Base-by-base conservation (phyloP, 352 stramenopile species). In the Globisporangium nunn region DNA sequence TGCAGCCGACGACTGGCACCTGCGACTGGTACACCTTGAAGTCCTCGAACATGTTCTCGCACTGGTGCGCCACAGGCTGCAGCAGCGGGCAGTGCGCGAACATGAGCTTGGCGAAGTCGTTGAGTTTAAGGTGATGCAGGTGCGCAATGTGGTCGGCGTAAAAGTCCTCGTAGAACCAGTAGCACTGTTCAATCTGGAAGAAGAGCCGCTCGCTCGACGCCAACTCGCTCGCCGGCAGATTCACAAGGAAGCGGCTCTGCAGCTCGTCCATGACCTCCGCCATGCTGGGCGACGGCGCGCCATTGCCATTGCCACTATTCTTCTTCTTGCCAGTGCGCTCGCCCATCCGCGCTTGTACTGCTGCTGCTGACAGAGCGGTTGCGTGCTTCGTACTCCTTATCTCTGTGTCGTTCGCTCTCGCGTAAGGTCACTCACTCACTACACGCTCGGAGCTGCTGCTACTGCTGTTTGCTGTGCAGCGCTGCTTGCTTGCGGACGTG, bases 161-260 rank as follows among this genome's bases (percentile, higher is more conserved):
- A 66, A 97, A 97, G 71, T 98, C 94, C 65, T 98, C 93, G 72
- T 98, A 98, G 74, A 98, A 98, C 94, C 94, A 98, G 66, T 93
- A 98, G 58, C 91, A 97, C 74, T 98, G 94, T 72, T 98, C 94
- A 58, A 98, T 91, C 75, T 98, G 94, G 74, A 98, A 98, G 72
- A 98, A 98, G 28, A 98, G 92, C n/a, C 93, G 88, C 70, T 97
- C 87, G 58, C 81, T 88, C 17, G 86, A 96, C 12, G 71, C 68
- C 47, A 98, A 70, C 72, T 98, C 93, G 40, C 79, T 90, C 39
- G 69, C 66, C 2, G 94, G 94, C 52, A 98, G 72, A 68, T 98
- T 98, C 56, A 98, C 76, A 37, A 98, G 76, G 71, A 98, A 98
- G 39, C 92, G 85, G 45, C 88, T 98, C 73, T 98, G 92, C 45